phyloP scores from a whole-genome alignment of 768 basidiomycete genomes.

The Boletus subcaerulescens region DNA sequence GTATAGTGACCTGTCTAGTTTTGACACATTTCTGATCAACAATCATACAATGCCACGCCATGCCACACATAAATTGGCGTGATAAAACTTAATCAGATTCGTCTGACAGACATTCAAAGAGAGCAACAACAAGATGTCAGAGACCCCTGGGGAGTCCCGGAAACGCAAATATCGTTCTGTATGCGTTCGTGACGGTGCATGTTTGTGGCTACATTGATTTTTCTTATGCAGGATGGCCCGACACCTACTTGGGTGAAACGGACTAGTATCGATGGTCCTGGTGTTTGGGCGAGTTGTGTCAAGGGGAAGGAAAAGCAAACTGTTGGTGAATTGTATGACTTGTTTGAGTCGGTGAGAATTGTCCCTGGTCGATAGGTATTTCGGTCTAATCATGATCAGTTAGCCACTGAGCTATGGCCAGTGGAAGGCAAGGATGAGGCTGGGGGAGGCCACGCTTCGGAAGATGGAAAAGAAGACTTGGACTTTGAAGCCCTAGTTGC shows the following conservation, averaged over 20 bases:
- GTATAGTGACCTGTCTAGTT: neutral
- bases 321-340: constrained; percentile 70
- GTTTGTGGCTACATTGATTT: constrained; percentile 1
- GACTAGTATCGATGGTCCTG: constrained; percentile 67
- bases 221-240: constrained; percentile 49
- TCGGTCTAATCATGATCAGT: constrained; percentile 38
- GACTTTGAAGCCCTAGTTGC: constrained; percentile 71
- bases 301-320: constrained; percentile 82
- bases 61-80: neutral
- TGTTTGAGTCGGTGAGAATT: constrained; percentile 68
- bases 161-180: constrained; percentile 56
- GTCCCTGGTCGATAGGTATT: neutral
- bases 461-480: constrained; percentile 39
- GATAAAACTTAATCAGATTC: neutral
- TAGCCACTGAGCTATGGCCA: constrained; percentile 74
- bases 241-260: constrained; percentile 64
- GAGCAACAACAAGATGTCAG: constrained; percentile 16
- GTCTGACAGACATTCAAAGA: neutral
- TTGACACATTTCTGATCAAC: no score
- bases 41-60: neutral
- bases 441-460: constrained; percentile 28
- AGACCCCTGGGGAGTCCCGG: constrained; percentile 18
- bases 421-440: constrained; percentile 23
- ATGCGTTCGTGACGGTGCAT: constrained; percentile 16
- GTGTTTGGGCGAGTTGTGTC: constrained; percentile 83